These are phyloP conservation scores for Coniosporium apollinis DNA, from an alignment of 495 filamentous ascomycete genomes.

Conservation along the genomic window DNA sequence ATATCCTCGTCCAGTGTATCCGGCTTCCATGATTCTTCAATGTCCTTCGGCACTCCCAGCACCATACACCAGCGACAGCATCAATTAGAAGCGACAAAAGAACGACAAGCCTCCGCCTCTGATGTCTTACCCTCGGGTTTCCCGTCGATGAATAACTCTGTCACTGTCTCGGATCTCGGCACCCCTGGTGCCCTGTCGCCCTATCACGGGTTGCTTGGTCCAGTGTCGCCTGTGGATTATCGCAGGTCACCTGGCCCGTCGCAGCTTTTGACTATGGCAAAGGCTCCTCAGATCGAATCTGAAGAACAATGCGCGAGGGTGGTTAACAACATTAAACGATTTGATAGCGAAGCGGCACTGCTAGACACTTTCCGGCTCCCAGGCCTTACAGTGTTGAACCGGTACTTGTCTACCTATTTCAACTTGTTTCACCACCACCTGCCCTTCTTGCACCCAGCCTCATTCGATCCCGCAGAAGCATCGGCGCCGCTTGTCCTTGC, in stretches of 20 bases:
- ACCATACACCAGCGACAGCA: constrained; percentile 37
- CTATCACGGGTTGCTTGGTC: constrained; percentile 53
- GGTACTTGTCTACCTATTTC: constrained; percentile 90
- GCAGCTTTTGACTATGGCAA: constrained; percentile 25
- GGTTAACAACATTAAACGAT: constrained; percentile 65
- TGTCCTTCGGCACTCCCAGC: constrained; percentile 37
- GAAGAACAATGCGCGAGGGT: constrained; percentile 73
- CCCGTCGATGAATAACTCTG: constrained; percentile 50
- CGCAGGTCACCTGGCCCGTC: constrained; percentile 45
- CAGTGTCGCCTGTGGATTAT: constrained; percentile 56
- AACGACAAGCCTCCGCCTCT: constrained; percentile 39
- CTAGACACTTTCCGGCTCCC: constrained; percentile 83
- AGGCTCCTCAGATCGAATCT: constrained; percentile 32
- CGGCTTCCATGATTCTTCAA: constrained; percentile 47
- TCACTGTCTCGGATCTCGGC: constrained; percentile 50
- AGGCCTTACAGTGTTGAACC: constrained; percentile 57
- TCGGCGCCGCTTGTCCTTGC: constrained; percentile 74
- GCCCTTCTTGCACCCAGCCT: constrained; percentile 87
- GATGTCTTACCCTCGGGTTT: constrained; percentile 37
- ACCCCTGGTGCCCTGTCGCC: constrained; percentile 74
- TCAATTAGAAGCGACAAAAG: constrained; percentile 50
- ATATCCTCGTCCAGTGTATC: constrained; percentile 45
- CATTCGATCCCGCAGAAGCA: constrained; percentile 63
- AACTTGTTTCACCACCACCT: constrained; percentile 93
- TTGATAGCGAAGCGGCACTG: constrained; percentile 66